Percentiles rank a stretch among this genome's conserved stretches.
Evolutionary conservation across 208 protist species (phyloP).

Genomic region (Jaenimonas drosophilae): DNA sequence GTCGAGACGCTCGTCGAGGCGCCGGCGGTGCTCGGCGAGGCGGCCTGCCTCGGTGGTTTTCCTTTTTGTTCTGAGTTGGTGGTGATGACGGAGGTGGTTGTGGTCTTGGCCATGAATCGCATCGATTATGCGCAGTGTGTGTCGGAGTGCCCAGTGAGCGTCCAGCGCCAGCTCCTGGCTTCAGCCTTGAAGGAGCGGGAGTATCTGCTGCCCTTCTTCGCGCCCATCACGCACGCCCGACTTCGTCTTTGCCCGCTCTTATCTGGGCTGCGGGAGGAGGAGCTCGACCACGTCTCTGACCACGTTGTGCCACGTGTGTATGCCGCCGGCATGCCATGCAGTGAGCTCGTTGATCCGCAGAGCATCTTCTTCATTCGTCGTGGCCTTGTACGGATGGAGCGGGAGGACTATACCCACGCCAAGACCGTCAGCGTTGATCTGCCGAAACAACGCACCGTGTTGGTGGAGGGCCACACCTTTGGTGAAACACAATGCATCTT

Average conservation of each 20-base stretch:
- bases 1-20: constrained; percentile 18
- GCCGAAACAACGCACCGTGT: constrained; percentile 42
- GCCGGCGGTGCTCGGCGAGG: constrained; percentile 53
- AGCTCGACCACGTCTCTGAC: constrained; percentile 41
- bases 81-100: constrained; percentile 23
- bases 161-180: constrained; percentile 32
- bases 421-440: constrained; percentile 4
- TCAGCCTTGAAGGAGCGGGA: constrained; percentile 42
- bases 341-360: constrained; percentile 20
- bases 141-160: constrained; percentile 10
- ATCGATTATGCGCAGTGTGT: constrained; percentile 35
- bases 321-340: constrained; percentile 56
- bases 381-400: constrained; percentile 53
- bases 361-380: constrained; percentile 76
- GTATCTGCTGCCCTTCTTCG: constrained; percentile 41
- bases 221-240: constrained; percentile 38
- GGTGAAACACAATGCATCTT: constrained; percentile 74
- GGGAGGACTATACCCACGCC: constrained; percentile 14
- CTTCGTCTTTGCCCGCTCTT: constrained; percentile 64
- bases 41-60: constrained; percentile 42
- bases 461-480: constrained; percentile 76
- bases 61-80: constrained; percentile 36
- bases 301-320: constrained; percentile 50
- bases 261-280: constrained; percentile 23
- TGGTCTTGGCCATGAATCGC: constrained; percentile 30